Conservation (phyloP, 805 yeast species). For the Grigorovia yakushimaensis region DNA sequence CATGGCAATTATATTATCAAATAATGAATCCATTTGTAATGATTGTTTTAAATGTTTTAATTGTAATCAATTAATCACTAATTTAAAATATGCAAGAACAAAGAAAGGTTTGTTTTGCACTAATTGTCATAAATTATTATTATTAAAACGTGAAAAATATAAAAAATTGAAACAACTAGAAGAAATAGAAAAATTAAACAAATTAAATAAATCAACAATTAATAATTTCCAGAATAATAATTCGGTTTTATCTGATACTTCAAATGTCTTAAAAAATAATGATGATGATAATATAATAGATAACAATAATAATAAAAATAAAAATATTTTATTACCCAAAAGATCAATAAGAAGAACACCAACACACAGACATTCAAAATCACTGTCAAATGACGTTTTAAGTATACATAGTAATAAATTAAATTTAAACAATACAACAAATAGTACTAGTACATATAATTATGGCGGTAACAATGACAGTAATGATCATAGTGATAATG, state of each 20-base stretch:
- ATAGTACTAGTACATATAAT: background rate
- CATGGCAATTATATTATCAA: constrained; percentile 64
- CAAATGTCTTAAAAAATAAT: too few relatives aligned
- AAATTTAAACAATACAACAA: background rate
- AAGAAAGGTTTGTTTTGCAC: constrained; percentile 89
- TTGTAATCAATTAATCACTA: constrained; percentile 79
- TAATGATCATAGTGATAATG: background rate
- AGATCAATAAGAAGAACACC: constrained; percentile 16
- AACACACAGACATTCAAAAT: constrained; percentile 2
- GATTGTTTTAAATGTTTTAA: constrained; percentile 82
- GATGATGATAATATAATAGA: background rate
- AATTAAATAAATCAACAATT: background rate
- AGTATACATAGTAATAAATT: background rate
- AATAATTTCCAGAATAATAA: background rate
- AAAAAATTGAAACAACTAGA: constrained; percentile 14
- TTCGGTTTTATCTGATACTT: background rate
- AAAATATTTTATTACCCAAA: constrained; percentile 8
- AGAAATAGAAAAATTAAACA: constrained; percentile 3
- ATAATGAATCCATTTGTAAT: constrained; percentile 91
- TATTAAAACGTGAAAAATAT: constrained; percentile 57
- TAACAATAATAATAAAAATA: background rate
- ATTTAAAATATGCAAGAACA: constrained; percentile 84
- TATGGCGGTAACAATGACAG: background rate
- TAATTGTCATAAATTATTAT: constrained; percentile 76
- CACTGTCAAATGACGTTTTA: background rate